Percentiles rank a stretch among this genome's conserved stretches.
Evolutionary conservation across 148 eudicot species (phyloP).

Genomic region (Chenopodium formosanum): DNA sequence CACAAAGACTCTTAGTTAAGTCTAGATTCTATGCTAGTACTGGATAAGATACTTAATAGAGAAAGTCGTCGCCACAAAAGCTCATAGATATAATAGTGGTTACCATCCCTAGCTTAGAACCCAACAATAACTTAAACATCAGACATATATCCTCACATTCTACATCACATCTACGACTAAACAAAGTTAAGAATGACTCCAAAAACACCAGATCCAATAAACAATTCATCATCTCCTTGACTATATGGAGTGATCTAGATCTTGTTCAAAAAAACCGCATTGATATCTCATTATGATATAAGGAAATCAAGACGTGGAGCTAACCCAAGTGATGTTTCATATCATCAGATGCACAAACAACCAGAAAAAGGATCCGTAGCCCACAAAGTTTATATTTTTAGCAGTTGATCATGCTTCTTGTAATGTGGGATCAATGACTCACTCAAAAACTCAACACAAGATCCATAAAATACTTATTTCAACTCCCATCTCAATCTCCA

Average conservation of each 20-base stretch:
- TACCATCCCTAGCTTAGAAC: neutral
- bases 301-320: neutral
- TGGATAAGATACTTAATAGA: too few species aligned
- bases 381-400: neutral
- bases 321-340: neutral
- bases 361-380: too few species aligned
- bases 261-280: neutral
- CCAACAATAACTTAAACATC: neutral
- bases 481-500: neutral
- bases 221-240: neutral
- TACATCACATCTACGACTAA: neutral
- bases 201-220: neutral
- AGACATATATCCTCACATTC: neutral
- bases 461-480: neutral
- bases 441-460: neutral
- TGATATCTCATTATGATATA: neutral
- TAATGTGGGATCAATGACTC: neutral
- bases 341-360: too few species aligned
- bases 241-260: neutral
- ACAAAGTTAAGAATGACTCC: neutral
- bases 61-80: neutral
- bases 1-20: neutral
- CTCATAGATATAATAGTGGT: neutral
- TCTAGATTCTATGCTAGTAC: neutral
- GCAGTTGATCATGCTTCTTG: neutral